Evolutionary conservation across 129 eudicot genomes (phyloP).

Genomic region (Lactuca sativa): DNA sequence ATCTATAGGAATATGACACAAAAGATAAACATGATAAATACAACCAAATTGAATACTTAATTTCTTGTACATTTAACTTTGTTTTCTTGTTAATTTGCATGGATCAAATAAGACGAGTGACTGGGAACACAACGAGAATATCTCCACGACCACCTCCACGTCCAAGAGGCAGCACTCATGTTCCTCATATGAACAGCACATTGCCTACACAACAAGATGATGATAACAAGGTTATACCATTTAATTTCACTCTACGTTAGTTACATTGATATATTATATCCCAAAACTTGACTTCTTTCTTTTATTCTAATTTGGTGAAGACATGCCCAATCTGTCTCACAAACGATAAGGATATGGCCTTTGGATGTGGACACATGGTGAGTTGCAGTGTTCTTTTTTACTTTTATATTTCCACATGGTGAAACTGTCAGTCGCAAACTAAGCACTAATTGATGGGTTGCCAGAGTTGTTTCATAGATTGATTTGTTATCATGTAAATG

Average conservation of each 20-base stretch:
- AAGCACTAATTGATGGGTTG: neutral
- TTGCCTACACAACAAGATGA: slow-evolving; percentile 41
- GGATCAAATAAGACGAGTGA: slow-evolving; percentile 38
- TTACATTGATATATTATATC: slow-evolving; percentile 6
- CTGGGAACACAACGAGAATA: slow-evolving; percentile 57
- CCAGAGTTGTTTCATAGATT: neutral
- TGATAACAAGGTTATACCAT: slow-evolving; percentile 45
- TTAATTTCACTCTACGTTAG: neutral
- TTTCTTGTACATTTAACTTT: neutral
- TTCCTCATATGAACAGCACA: slow-evolving; percentile 31
- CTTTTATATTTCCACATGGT: neutral
- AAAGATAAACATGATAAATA: slow-evolving; percentile 8
- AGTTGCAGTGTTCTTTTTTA: slow-evolving; percentile 19
- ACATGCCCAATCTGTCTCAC: slow-evolving; percentile 71
- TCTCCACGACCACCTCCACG: slow-evolving; percentile 65
- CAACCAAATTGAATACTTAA: neutral
- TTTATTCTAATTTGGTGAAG: slow-evolving; percentile 33
- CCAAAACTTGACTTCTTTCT: slow-evolving; percentile 12
- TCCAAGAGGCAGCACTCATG: slow-evolving; percentile 39
- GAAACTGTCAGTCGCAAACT: neutral
- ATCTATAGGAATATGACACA: neutral
- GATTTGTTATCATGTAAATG: neutral
- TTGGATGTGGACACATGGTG: slow-evolving; percentile 83
- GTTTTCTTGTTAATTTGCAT: slow-evolving; percentile 8
- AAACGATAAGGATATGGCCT: slow-evolving; percentile 70